Base-by-base conservation (phyloP, 2,329 filamentous ascomycete genomes). In the Aspergillus tanneri region DNA sequence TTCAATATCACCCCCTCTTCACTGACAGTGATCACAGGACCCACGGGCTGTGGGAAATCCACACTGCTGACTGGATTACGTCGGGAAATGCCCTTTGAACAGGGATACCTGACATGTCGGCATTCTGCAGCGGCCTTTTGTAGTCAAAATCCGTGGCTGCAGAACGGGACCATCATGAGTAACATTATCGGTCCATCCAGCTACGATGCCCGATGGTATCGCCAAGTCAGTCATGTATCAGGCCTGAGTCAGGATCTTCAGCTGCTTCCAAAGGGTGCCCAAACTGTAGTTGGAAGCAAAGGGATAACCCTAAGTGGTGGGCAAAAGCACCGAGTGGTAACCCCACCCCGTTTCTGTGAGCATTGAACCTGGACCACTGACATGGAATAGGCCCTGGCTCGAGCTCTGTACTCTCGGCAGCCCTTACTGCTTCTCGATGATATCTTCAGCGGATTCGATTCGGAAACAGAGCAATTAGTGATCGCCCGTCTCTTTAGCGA, bases 11-110 rank as follows among this genome's bases (percentile, higher is more conserved):
- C 71, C 19, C 68, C 67, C 16, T 68, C 68, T 27, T 73, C 71
- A 48, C 67, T 78, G 40, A 76, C 72, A 21, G 73, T 78, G 59
- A 57, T 79, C 8, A 66, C 78, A 46, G 77, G 77, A 12, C 76
- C 77, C 12, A 74, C 77, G 19, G 77, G 75, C 4, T 78, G 73
- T 49, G 78, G 77, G 3, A 81, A 80, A 50, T 78, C 77, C 16
- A 78, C 76, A 3, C 57, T 81, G 4, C 64, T 76, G 4, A 73
- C 74, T 47, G 65, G 68, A 14, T 56, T 77, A 12, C 66, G 77
- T 0, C 72, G 74, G 19, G 75, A 77, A 49, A 63, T 72, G 0
- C 64, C 68, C 2, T 63, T 59, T 21, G 43, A 62, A 3, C 47
- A 57, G 16, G 73, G 73, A 14, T 61, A 54, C 5, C 59, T 72